A percentile compares a stretch with the other conserved stretches of the same genome.
Evolutionary conservation across 2,329 filamentous ascomycete genomes (phyloP).

Genomic region (Sporothrix pseudoabietina): DNA sequence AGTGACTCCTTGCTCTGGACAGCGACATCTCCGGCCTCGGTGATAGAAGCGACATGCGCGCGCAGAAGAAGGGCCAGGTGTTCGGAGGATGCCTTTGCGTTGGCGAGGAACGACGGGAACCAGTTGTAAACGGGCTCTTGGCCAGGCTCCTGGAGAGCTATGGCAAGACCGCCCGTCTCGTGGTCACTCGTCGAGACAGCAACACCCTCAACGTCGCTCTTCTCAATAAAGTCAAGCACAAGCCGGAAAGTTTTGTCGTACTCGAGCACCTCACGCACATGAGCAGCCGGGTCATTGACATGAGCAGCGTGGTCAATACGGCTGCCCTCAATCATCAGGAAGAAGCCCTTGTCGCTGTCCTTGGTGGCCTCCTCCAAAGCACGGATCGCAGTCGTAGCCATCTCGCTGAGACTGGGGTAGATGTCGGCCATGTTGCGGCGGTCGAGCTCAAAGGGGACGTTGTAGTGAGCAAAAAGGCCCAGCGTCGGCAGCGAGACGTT

Average conservation of each 20-base stretch:
- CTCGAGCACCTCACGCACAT: conserved; percentile 90
- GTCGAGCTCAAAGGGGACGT: conserved; percentile 94
- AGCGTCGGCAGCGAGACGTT: conserved; percentile 76
- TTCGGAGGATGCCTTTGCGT: conserved; percentile 76
- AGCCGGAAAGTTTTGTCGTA: conserved; percentile 85
- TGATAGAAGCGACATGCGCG: conserved; percentile 54
- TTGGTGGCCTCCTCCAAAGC: conserved; percentile 79
- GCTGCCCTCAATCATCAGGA: conserved; percentile 97
- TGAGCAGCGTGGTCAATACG: conserved; percentile 95
- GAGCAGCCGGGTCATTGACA: conserved; percentile 78
- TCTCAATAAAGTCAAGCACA: conserved; percentile 81
- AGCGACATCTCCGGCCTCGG: background rate
- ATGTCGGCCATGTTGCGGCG: conserved; percentile 73
- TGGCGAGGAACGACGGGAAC: conserved; percentile 78
- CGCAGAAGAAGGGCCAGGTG: conserved; percentile 66
- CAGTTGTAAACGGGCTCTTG: conserved; percentile 66
- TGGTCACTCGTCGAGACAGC: conserved; percentile 93
- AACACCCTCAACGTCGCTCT: conserved; percentile 72
- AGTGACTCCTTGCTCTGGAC: conserved; percentile 40
- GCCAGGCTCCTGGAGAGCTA: conserved; percentile 67
- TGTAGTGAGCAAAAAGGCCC: conserved; percentile 77
- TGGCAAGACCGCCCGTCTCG: conserved; percentile 86
- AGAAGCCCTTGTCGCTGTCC: conserved; percentile 89
- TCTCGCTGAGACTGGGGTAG: conserved; percentile 89
- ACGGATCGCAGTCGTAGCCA: conserved; percentile 79